Evolutionary conservation across 2,329 filamentous ascomycete genomes (phyloP), one percentile per base, ranked within the genome.

Genomic region (Ilyonectria mors-panacis): DNA sequence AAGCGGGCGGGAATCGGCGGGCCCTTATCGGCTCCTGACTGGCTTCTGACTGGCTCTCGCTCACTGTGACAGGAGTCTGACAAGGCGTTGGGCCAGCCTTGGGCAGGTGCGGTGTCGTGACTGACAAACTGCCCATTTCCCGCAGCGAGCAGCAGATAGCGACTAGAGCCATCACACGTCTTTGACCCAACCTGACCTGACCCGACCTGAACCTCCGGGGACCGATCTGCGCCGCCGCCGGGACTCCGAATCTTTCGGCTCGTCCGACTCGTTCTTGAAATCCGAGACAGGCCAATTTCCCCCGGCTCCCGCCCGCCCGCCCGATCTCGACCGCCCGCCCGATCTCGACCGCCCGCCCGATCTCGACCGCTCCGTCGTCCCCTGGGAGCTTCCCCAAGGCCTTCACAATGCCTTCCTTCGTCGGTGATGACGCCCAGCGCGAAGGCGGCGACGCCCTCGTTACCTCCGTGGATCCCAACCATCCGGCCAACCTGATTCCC

Each of bases 401-500:
- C 53, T 33, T 53, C 53, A 50, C 45, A 48, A 68, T 68, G 63
- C 58, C 68, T 15, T 54, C 69, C 48, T 48, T 53, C 48, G 42
- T 66, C 48, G 65, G 75, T 35, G 75, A 72, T 65, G 69, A 61
- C 37, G 54, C 67, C 39, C 59, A 57, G 50, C 68, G 65, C 37
- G 51, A 63, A 59, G 63, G 63, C 59, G 68, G 70, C 35, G 74
- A 75, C 68, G 73, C 72, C 62, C 86, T 92, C 69, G 83, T 92
- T 79, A 82, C 81, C 44, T 92, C 90, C 12, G 78, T 83, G 33
- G 90, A 98, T 79, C 91, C 93, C 6, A 85, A 94, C 67, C 96
- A 99, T 82, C 96, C 96, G 23, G 95, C 96, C 73, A 99, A 99
- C 83, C 88, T 97, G 76, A 98, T 98, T 73, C 96, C 95, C 70